Base-by-base conservation (phyloP, 495 filamentous ascomycete species). In the Talaromyces proteolyticus region DNA sequence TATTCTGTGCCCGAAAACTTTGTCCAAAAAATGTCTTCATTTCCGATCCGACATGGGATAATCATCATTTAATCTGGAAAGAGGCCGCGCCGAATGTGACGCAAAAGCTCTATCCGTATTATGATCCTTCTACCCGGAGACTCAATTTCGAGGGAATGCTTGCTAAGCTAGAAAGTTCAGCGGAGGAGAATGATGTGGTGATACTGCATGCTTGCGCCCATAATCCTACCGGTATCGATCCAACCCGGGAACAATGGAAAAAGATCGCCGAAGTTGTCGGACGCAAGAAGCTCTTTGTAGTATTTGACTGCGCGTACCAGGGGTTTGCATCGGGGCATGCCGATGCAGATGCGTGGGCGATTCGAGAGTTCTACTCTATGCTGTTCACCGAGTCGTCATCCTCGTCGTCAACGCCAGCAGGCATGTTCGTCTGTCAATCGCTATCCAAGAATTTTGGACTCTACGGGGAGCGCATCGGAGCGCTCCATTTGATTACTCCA, bases 1-100 rank as follows among this genome's bases (percentile, higher is more conserved):
- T 85, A 50, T 91, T 94, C 70, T 77, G 92, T 38, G 70, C 81
- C 50, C 42, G 41, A 7, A 29, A 49, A n/a, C 39, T 60, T 0
- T 40, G 42, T 10, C 62, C 62, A 10, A 26, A 49, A 12, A 42
- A 46, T 10, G 61, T 68, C 5, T 66, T 52, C 41, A 53, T 67
- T 25, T 55, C 65, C 3, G 40, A 57, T 10, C 61, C 65, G 11
- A 65, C 66, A 3, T 69, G 64, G 64, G 25, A 47, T 4, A 69
- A 67, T 38, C 67, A 70, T 20, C 29, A 60, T 12, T 29, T 52
- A 0, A 61, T 70, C 24, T 70, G 59, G 60, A 29, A 39, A 23
- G 53, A 44, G 3, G n/a, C 51, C 4, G 54, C 58, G 7, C 49
- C 47, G 36, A 41, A 50, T 1, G 51, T 64, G 2, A 25, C 37